Evolutionary conservation across 768 basidiomycete species (phyloP).

Genomic region (Termitomyces sp.): DNA sequence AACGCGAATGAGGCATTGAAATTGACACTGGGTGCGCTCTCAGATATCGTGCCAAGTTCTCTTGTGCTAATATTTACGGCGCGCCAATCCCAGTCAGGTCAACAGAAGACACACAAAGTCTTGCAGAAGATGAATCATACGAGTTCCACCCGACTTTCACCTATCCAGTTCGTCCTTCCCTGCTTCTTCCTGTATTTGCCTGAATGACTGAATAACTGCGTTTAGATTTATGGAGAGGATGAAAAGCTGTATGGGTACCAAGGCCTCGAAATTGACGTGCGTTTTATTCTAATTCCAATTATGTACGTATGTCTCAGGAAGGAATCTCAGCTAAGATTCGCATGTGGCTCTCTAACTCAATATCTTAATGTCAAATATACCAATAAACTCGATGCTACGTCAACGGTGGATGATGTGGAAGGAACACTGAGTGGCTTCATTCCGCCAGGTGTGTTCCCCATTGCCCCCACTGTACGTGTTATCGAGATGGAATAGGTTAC

Average conservation of each 20-base stretch:
- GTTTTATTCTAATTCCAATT: slow-evolving; percentile 18
- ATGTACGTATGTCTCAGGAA: background rate
- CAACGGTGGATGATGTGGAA: slow-evolving; percentile 85
- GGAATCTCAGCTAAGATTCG: slow-evolving; percentile 63
- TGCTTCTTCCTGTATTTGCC: background rate
- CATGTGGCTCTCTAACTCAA: slow-evolving; percentile 82
- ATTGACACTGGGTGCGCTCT: slow-evolving; percentile 65
- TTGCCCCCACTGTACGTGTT: background rate
- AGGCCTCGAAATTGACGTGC: slow-evolving; percentile 78
- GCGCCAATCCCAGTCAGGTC: slow-evolving; percentile 54
- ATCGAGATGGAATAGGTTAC: slow-evolving; percentile 49
- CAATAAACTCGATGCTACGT: slow-evolving; percentile 58
- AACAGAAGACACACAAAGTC: slow-evolving; percentile 55
- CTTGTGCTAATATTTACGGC: background rate
- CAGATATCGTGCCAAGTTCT: background rate
- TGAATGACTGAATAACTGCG: background rate
- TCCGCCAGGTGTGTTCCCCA: slow-evolving; percentile 52
- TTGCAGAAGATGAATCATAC: slow-evolving; percentile 55
- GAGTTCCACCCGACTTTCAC: slow-evolving; percentile 89
- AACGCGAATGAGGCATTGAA: slow-evolving; percentile 76
- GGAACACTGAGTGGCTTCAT: slow-evolving; percentile 74
- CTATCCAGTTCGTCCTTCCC: slow-evolving; percentile 68
- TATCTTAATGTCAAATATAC: slow-evolving; percentile 70
- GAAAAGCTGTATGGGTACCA: slow-evolving; percentile 96
- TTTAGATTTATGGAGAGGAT: slow-evolving; percentile 90